Conservation (phyloP, 306 rosid genomes). For the Canavalia ensiformis region DNA sequence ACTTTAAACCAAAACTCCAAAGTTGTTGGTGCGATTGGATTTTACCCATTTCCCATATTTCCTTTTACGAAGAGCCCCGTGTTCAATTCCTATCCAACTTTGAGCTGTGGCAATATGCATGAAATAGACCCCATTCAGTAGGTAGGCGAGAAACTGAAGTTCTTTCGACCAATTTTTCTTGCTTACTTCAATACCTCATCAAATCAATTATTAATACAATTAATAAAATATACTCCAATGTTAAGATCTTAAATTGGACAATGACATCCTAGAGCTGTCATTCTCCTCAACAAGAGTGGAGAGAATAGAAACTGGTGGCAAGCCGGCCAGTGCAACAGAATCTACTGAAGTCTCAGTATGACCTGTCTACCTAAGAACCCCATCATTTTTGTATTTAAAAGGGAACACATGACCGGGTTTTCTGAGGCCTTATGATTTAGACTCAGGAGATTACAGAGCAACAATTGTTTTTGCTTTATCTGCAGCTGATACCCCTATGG, state of each 20-base stretch:
- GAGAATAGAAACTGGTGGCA: conserved; percentile 73
- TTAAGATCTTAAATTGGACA: conserved; percentile 64
- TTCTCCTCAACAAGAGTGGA: conserved; percentile 69
- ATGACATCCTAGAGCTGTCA: conserved; percentile 77
- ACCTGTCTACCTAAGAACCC: conserved; percentile 86
- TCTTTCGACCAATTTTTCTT: conserved; percentile 86
- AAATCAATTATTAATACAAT: conserved; percentile 86
- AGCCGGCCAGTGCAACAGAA: conserved; percentile 75
- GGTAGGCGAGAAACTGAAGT: conserved; percentile 70
- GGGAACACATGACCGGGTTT: conserved; percentile 94
- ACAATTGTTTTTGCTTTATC: conserved; percentile 83
- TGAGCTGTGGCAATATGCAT: conserved; percentile 79
- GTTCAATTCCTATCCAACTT: conserved; percentile 82
- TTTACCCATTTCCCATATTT: too few species aligned
- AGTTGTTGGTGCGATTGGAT: too few species aligned
- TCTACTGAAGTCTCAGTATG: conserved; percentile 93
- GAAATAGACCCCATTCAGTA: conserved; percentile 85
- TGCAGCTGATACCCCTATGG: conserved; percentile 79
- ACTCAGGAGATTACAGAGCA: conserved; percentile 65
- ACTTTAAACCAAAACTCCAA: too few species aligned
- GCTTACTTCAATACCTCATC: conserved; percentile 86
- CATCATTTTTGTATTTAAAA: conserved; percentile 76
- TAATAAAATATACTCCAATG: conserved; percentile 62
- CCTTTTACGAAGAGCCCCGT: conserved; percentile 79
- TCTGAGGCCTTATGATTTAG: conserved; percentile 72